Conservation (phyloP, 345 rosid species). For the Corymbia maculata region DNA sequence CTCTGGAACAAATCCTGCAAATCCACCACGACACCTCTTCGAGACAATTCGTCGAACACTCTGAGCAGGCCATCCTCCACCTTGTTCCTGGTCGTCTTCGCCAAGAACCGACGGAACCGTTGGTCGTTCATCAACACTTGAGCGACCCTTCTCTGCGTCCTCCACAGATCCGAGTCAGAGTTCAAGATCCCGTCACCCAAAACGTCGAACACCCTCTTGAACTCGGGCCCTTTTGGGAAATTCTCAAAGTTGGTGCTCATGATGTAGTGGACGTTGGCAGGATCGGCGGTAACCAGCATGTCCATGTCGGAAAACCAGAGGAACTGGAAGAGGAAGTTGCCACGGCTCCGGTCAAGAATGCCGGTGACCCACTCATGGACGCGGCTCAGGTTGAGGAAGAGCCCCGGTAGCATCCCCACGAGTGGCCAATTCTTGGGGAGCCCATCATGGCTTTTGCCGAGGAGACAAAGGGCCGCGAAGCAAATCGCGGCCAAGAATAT, state of each 20-base stretch:
- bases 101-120: conserved; percentile 10
- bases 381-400: conserved; percentile 14
- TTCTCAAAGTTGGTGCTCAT: conserved; percentile 45
- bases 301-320: conserved; percentile 18
- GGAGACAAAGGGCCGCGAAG: conserved; percentile 11
- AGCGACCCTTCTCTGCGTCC: conserved; percentile 27
- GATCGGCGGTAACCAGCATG: conserved; percentile 32
- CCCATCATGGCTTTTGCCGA: conserved; percentile 2
- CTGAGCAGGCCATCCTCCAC: conserved; percentile 27
- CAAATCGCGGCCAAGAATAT: conserved; percentile 18
- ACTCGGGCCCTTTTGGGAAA: conserved; percentile 51
- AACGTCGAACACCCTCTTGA: conserved; percentile 35
- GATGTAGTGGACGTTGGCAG: conserved; percentile 42
- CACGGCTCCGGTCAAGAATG: background rate
- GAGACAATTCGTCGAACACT: conserved; percentile 25
- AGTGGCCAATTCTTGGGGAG: conserved; percentile 28
- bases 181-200: conserved; percentile 56
- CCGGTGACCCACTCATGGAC: conserved; percentile 20
- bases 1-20: conserved; percentile 38
- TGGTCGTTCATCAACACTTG: conserved; percentile 16
- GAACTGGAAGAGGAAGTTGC: conserved; percentile 25
- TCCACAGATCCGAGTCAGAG: conserved; percentile 35
- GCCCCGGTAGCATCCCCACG: conserved; percentile 44
- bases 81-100: conserved; percentile 13
- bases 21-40: conserved; percentile 14